phyloP scores from a whole-genome alignment of 371 early-diverging fungal genomes.

The Smittium mucronatum region DNA sequence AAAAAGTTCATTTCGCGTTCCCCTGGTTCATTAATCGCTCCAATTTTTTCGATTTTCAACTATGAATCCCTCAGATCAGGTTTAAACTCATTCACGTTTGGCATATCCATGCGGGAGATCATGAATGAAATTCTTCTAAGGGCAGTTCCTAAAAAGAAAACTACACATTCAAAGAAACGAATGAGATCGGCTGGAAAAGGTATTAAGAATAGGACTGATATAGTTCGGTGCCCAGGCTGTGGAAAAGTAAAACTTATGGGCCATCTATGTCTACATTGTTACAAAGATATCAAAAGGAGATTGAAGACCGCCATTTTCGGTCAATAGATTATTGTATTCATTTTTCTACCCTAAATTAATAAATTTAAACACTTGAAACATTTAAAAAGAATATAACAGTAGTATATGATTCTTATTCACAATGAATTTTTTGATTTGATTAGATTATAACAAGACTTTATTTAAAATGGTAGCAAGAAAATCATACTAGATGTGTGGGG shows the following conservation, averaged over 20 bases:
- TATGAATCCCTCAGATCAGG: not conserved
- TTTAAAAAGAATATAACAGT: too few relatives aligned
- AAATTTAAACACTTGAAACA: conserved; percentile 39
- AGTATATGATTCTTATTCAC: too few relatives aligned
- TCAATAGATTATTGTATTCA: not conserved
- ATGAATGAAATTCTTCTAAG: conserved; percentile 38
- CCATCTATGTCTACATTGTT: conserved; percentile 65
- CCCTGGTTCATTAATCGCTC: not conserved
- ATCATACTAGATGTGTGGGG: too few relatives aligned
- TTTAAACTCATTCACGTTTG: not conserved
- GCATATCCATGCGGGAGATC: conserved; percentile 15
- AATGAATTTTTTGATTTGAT: too few relatives aligned
- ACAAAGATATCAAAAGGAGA: conserved; percentile 40
- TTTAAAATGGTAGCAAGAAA: too few relatives aligned
- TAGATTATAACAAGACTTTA: too few relatives aligned
- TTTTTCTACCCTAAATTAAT: conserved; percentile 10
- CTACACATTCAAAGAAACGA: conserved; percentile 73
- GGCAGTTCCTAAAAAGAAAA: conserved; percentile 78
- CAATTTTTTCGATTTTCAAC: not conserved
- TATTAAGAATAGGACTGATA: conserved; percentile 54
- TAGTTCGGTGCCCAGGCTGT: conserved; percentile 57
- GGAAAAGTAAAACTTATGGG: conserved; percentile 57
- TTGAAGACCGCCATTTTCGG: conserved; percentile 12
- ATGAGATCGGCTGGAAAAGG: conserved; percentile 73
- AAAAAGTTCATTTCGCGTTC: too few relatives aligned